phyloP scores from a whole-genome alignment of 257 asterid species.

The Forsythia suspensa region DNA sequence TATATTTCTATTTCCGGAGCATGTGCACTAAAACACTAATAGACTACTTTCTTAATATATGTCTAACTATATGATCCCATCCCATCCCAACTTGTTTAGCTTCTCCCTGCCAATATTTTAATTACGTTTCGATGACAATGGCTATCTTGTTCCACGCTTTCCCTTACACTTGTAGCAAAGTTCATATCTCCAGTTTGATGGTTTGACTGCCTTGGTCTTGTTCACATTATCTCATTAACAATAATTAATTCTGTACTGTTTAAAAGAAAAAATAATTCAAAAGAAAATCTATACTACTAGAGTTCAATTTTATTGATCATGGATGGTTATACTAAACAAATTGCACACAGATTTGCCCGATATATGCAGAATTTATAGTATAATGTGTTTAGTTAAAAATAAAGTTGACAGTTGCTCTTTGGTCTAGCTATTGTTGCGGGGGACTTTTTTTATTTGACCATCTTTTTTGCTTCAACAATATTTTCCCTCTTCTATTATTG shows the following conservation, averaged over 20 bases:
- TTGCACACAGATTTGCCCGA: neutral
- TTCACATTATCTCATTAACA: neutral
- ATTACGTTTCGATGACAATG: neutral
- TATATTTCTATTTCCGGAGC: neutral
- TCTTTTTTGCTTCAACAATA: neutral
- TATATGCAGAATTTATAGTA: neutral
- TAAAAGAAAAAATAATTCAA: neutral
- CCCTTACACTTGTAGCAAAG: neutral
- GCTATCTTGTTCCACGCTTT: neutral
- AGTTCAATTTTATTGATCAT: neutral
- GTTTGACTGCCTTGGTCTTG: neutral
- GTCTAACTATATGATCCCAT: neutral
- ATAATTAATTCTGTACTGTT: no score
- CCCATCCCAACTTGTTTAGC: neutral
- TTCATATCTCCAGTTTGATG: neutral
- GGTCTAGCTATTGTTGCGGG: neutral
- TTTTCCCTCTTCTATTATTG: no score
- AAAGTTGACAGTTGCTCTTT: neutral
- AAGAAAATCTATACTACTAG: neutral
- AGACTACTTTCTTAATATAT: neutral
- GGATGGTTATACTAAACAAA: neutral
- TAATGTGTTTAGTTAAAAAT: neutral
- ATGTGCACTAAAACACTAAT: neutral
- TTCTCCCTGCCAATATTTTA: neutral
- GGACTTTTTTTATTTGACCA: neutral